phyloP scores from a whole-genome alignment of 2,329 filamentous ascomycete species.

The Thyridium curvatum region DNA sequence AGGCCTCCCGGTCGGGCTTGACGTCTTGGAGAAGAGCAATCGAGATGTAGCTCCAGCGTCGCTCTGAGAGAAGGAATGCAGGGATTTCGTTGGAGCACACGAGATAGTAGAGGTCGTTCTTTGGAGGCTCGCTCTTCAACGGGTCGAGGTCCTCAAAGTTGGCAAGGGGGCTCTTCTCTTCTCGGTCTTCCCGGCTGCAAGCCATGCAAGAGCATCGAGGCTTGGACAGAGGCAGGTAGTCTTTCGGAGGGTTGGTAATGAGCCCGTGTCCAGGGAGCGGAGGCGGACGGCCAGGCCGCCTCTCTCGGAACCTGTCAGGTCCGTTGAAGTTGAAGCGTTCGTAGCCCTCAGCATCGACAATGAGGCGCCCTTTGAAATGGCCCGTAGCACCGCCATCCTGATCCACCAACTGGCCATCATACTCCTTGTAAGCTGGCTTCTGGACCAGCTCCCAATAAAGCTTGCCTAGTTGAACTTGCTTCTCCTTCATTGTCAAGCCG shows the following conservation, averaged over 20 bases:
- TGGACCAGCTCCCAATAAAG: slow-evolving; percentile 41
- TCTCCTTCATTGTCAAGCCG: slow-evolving; percentile 23
- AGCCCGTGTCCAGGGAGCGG: neutral
- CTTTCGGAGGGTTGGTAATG: slow-evolving; percentile 11
- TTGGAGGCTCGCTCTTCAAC: slow-evolving; percentile 24
- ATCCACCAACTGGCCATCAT: slow-evolving; percentile 33
- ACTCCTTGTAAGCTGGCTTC: slow-evolving; percentile 37
- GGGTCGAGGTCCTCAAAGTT: slow-evolving; percentile 35
- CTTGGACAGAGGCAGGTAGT: slow-evolving; percentile 31
- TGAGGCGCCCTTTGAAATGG: slow-evolving; percentile 30
- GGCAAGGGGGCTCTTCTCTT: slow-evolving; percentile 23
- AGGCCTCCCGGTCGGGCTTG: slow-evolving; percentile 37
- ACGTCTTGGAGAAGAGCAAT: slow-evolving; percentile 31
- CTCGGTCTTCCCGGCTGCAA: slow-evolving; percentile 19
- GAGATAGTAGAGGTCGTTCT: slow-evolving; percentile 35
- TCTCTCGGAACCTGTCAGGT: slow-evolving; percentile 13
- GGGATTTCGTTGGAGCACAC: slow-evolving; percentile 36
- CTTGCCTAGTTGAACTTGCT: slow-evolving; percentile 33
- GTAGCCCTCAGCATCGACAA: slow-evolving; percentile 35
- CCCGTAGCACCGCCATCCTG: slow-evolving; percentile 15
- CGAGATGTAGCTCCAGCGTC: slow-evolving; percentile 37
- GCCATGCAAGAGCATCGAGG: slow-evolving; percentile 34
- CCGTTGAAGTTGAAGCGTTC: slow-evolving; percentile 22
- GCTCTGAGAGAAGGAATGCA: slow-evolving; percentile 37
- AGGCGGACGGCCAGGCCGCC: slow-evolving; percentile 8